Conservation (phyloP, 2,329 filamentous ascomycete species). For the Thermoascus crustaceus region DNA sequence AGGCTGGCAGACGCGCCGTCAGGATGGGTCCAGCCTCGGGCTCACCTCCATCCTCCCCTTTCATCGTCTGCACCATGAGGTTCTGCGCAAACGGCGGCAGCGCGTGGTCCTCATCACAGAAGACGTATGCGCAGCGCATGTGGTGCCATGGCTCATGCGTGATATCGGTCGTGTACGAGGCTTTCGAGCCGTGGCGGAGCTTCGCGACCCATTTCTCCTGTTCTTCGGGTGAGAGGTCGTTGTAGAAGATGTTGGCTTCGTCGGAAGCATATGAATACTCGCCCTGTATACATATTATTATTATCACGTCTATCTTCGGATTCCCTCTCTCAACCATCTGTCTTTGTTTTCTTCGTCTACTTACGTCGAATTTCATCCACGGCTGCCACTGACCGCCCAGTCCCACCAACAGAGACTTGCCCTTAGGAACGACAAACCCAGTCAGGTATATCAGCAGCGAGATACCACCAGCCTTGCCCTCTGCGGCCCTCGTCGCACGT, state of each 20-base stretch:
- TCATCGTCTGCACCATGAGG: no score
- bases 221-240: conserved; percentile 14
- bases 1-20: conserved; percentile 17
- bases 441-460: background rate
- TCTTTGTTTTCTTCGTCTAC: background rate
- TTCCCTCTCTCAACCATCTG: background rate
- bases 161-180: conserved; percentile 12
- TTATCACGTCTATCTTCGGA: no score
- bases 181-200: conserved; percentile 14
- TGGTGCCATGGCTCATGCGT: conserved; percentile 20
- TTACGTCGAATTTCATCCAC: background rate
- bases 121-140: conserved; percentile 21
- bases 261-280: background rate
- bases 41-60: background rate
- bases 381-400: background rate
- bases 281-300: no score
- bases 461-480: background rate
- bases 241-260: conserved; percentile 13
- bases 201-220: conserved; percentile 11
- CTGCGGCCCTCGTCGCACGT: background rate
- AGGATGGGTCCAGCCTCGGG: no score
- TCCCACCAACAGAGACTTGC: background rate
- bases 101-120: conserved; percentile 24
- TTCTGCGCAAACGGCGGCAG: conserved; percentile 6
- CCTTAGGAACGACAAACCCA: background rate